phyloP scores from a whole-genome alignment of 768 basidiomycete genomes.

The Naganishia vaughanmartiniae region DNA sequence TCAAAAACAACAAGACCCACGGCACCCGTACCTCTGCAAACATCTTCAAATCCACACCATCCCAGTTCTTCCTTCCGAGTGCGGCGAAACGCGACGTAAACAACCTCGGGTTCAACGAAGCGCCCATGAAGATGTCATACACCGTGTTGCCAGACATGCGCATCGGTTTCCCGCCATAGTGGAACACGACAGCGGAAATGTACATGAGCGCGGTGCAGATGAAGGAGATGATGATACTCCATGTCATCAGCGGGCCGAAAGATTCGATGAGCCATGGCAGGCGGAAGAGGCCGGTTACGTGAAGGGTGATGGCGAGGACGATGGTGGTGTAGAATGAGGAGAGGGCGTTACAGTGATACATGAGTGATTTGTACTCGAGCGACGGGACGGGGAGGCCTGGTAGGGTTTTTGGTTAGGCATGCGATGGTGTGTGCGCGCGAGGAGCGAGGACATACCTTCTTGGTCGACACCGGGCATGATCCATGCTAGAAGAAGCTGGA shows the following conservation, averaged over 20 bases:
- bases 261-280: conserved; percentile 93
- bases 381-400: conserved; percentile 86
- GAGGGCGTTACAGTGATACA: conserved; percentile 95
- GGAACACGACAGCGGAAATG: conserved; percentile 67
- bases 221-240: conserved; percentile 89
- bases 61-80: conserved; percentile 47
- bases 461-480: conserved; percentile 88
- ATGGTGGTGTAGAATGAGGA: conserved; percentile 79
- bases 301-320: conserved; percentile 68
- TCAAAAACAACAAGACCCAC: conserved; percentile 92
- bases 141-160: conserved; percentile 93
- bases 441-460: conserved; percentile 56
- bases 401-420: background rate
- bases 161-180: conserved; percentile 65
- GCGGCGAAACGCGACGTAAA: conserved; percentile 20
- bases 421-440: background rate
- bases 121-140: conserved; percentile 97
- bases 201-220: conserved; percentile 76
- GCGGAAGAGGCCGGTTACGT: conserved; percentile 77
- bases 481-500: conserved; percentile 85
- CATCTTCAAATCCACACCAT: conserved; percentile 93
- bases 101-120: conserved; percentile 85
- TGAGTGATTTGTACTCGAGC: conserved; percentile 82
- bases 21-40: conserved; percentile 96
- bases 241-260: conserved; percentile 92